Base-by-base conservation (phyloP, 352 stramenopile genomes). In the Globisporangium solare region DNA sequence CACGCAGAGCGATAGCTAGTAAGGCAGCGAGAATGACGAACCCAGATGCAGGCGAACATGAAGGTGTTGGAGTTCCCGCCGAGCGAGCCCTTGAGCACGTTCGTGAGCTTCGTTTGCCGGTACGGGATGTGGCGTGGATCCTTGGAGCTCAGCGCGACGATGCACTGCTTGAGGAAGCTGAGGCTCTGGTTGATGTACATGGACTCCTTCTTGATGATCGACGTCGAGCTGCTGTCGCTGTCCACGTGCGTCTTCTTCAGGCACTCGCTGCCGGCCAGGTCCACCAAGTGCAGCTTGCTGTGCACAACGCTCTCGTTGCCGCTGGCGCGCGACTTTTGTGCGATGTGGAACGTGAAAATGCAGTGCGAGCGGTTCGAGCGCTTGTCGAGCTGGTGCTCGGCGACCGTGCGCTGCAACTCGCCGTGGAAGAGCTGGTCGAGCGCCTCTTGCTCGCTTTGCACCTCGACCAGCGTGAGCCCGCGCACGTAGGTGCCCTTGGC, bases 131-230 rank as follows among this genome's bases (percentile, higher is more conserved):
- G 88, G 5, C 75, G 67, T 39, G 68, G 69, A 52, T 86, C 74
- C 41, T 87, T 76, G 1, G 81, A 67, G 15, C 79, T 83, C 31
- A 98, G 67, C 11, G 90, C 92, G 5, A 98, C 83, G 57, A 98
- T 96, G 61, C 93, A 97, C 60, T 98, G 92, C 76, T 98, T 89
- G 21, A 99, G 71, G 57, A 97, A 97, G 48, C 90, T 97, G 37
- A 99, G 73, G 39, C 85, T 97, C 74, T 97, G 93, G 70, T 99
- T 99, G 62, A 99, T 98, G 74, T 98, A 98, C 79, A 96, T 98
- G 41, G 84, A 96, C 64, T 99, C 96, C 63, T 98, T 97, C 76
- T 98, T 96, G 64, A 97, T 95, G 2, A 89, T 94, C 31, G 81
- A 77, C 49, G 85, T 51, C 31, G 61, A 15, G 40, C 21, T 63